A percentile compares a stretch with the other conserved stretches of the same genome.
Conservation (phyloP, 192 early-diverging fungal species). For the Gamsiella multidivaricata region DNA sequence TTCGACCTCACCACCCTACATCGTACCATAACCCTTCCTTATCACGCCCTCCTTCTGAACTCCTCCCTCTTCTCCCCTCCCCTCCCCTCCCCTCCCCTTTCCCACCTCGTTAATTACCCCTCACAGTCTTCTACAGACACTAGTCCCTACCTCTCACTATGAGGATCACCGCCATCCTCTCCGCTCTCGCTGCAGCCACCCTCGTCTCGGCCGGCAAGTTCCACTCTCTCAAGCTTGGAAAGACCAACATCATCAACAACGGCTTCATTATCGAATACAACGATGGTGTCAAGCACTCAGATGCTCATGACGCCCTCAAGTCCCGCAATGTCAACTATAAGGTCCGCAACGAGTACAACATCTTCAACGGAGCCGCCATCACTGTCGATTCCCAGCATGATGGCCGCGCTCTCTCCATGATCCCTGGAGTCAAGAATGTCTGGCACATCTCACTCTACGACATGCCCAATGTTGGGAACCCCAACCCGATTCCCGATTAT, state of each 20-base stretch:
- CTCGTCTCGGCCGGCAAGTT: constrained; percentile 52
- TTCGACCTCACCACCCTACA: too few relatives aligned
- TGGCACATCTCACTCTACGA: constrained; percentile 57
- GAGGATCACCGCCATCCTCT: constrained; percentile 45
- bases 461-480: constrained; percentile 27
- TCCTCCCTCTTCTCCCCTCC: neutral
- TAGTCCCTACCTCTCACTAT: neutral
- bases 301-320: constrained; percentile 33
- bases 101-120: constrained; percentile 6
- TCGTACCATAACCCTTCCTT: too few relatives aligned
- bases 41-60: neutral
- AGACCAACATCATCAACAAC: constrained; percentile 16
- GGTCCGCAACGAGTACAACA: constrained; percentile 58
- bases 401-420: constrained; percentile 30
- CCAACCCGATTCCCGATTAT: constrained; percentile 20
- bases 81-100: neutral
- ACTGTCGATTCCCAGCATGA: constrained; percentile 43
- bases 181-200: constrained; percentile 37
- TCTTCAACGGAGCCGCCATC: constrained; percentile 62
- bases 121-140: constrained; percentile 34
- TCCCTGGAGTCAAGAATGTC: constrained; percentile 52
- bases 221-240: constrained; percentile 7
- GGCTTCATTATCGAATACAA: constrained; percentile 46
- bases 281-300: constrained; percentile 3
- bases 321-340: constrained; percentile 29